Evolutionary conservation across 2,329 filamentous ascomycete genomes (phyloP).

Genomic region (Trichoderma sp.): DNA sequence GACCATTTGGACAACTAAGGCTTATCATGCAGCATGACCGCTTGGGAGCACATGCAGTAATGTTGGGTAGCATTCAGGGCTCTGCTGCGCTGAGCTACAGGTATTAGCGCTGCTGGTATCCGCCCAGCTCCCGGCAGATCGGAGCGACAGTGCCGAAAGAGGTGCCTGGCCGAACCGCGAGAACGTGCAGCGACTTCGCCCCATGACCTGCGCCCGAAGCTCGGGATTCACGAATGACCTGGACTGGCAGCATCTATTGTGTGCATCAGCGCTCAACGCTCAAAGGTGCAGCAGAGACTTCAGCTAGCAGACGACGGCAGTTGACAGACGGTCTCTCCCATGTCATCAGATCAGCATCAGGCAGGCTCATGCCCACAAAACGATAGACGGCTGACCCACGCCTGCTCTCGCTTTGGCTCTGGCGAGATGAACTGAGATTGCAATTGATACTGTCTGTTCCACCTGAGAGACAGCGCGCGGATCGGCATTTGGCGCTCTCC

Average conservation of each 20-base stretch:
- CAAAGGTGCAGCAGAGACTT: background rate
- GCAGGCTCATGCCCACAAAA: constrained; percentile 4
- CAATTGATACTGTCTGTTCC: background rate
- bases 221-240: background rate
- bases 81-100: background rate
- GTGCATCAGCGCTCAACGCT: background rate
- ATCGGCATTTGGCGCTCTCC: constrained; percentile 16
- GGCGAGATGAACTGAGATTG: constrained; percentile 4
- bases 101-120: background rate
- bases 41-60: background rate
- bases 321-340: background rate
- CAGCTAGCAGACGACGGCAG: background rate
- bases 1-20: background rate
- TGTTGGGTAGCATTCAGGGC: background rate
- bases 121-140: constrained; percentile 6
- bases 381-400: constrained; percentile 21
- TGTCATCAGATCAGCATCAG: constrained; percentile 11
- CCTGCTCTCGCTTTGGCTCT: background rate
- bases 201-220: background rate
- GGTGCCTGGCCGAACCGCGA: background rate
- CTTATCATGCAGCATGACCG: background rate
- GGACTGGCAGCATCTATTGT: background rate
- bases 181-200: constrained; percentile 3
- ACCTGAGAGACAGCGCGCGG: background rate
- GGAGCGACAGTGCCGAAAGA: constrained; percentile 20